Evolutionary conservation across 257 asterid genomes (phyloP), one percentile per base, ranked within the genome.

Genomic region (Primulina eburnea): DNA sequence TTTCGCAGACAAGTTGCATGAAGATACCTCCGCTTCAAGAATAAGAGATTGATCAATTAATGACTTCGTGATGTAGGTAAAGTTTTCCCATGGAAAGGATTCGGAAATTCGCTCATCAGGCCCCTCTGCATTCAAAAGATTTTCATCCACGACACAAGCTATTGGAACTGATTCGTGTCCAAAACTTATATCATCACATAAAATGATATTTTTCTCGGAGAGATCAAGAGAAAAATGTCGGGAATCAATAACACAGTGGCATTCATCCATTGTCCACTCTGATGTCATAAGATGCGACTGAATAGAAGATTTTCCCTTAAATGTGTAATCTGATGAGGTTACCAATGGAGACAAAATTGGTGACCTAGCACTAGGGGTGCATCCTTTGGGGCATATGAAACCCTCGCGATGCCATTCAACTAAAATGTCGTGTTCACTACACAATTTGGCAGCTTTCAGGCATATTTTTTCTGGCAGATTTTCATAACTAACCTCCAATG

Each of bases 1-100:
- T 14, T 21, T 18, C 10, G 60, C 63, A 63, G 33, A 73, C 37
- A 30, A 67, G 29, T 67, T 33, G 62, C 64, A 57, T 69, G 65
- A 70, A 18, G 59, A 52, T 86, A 91, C 99, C 96, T 86, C 96
- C 68, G 82, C 56, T 77, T 87, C 93, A 78, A 81, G 83, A 67
- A 75, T 80, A 71, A 79, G 79, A 21, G 93, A 82, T 73, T 85
- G 86, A 85, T 88, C 89, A 61, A 85, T 80, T 78, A 86, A 40
- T n/a, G 97, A 83, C 77, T 85, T 94, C 20, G 89, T 94, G 52
- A 86, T 82, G 64, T 94, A 94, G 8, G 85, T 89, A 83, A 89
- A 89, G 89, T 93, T 83, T 83, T 91, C 99, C 99, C 99, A 94
- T 17, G 99, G 99, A 77, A 88, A 85, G 64, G 91, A 77, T 53